These are phyloP conservation scores for Boletus subparvulus DNA, from an alignment of 768 basidiomycete genomes.

Conservation along the genomic window DNA sequence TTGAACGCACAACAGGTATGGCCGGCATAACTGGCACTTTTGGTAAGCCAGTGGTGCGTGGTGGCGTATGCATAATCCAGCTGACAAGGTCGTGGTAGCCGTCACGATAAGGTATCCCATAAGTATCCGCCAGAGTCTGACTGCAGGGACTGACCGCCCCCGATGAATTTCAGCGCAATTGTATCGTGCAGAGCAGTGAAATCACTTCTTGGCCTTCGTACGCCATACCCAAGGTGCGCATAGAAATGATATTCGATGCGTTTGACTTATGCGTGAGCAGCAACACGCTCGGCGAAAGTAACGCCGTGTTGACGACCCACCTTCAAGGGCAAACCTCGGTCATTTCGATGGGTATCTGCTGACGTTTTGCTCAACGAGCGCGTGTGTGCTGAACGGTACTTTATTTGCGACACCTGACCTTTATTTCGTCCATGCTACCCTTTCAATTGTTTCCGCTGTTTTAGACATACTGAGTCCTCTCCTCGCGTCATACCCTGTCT, in stretches of 20 bases:
- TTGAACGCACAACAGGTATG: constrained; percentile 2
- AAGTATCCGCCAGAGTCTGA: neutral
- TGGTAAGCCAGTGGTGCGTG: neutral
- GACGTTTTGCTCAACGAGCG: neutral
- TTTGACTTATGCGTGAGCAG: neutral
- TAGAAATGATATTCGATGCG: neutral
- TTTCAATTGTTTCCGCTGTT: neutral
- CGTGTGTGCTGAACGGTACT: neutral
- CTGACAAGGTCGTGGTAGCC: constrained; percentile 7
- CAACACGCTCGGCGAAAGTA: neutral
- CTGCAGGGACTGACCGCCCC: neutral
- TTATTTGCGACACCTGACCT: no score
- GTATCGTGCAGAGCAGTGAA: constrained; percentile 15
- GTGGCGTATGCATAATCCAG: neutral
- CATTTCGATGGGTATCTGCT: neutral
- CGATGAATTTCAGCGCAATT: constrained; percentile 10
- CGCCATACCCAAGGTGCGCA: neutral
- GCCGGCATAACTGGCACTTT: neutral
- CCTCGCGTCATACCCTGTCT: no score
- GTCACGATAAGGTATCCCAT: constrained; percentile 10
- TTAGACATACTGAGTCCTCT: neutral
- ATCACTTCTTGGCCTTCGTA: constrained; percentile 9
- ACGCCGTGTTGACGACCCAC: constrained; percentile 5
- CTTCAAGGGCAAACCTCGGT: neutral
- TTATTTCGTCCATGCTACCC: neutral